Evolutionary conservation across 495 filamentous ascomycete species (phyloP).

Genomic region (Aspergillus sclerotioniger): DNA sequence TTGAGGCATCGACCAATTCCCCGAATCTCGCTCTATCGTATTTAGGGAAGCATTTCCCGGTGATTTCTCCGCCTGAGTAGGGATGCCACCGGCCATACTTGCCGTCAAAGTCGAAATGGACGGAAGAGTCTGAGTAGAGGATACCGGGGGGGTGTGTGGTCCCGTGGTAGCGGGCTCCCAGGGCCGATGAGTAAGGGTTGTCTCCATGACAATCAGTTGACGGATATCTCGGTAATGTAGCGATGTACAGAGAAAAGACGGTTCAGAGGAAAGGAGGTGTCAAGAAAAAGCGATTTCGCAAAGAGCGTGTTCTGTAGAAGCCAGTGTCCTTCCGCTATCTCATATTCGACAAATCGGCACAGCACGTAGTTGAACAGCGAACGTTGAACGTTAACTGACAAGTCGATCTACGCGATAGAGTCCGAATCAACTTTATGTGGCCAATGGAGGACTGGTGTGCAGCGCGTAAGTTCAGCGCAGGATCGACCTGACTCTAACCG

Average conservation of each 20-base stretch:
- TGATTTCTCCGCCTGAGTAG: conserved; percentile 38
- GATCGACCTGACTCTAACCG: background rate
- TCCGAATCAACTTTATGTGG: background rate
- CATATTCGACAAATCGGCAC: conserved; percentile 25
- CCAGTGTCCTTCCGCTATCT: conserved; percentile 21
- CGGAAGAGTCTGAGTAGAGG: conserved; percentile 45
- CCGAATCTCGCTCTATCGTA: conserved; percentile 50
- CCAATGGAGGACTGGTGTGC: background rate
- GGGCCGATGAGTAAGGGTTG: conserved; percentile 39
- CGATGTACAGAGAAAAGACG: background rate
- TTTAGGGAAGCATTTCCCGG: conserved; percentile 47
- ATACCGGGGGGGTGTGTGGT: conserved; percentile 32
- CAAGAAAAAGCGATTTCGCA: background rate
- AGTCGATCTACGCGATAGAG: background rate
- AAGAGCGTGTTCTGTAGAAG: background rate
- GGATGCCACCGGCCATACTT: conserved; percentile 32
- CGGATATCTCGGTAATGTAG: background rate
- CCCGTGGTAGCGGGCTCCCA: conserved; percentile 40
- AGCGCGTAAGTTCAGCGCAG: background rate
- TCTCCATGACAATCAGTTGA: conserved; percentile 32
- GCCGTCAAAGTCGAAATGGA: conserved; percentile 50
- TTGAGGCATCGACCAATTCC: conserved; percentile 52
- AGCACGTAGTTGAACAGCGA: conserved; percentile 1
- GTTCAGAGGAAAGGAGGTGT: conserved; percentile 1
- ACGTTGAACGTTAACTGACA: background rate